A percentile compares a stretch with the other conserved stretches of the same genome.
phyloP scores from a whole-genome alignment of 2,329 filamentous ascomycete genomes.

The Aspergillus ustus region DNA sequence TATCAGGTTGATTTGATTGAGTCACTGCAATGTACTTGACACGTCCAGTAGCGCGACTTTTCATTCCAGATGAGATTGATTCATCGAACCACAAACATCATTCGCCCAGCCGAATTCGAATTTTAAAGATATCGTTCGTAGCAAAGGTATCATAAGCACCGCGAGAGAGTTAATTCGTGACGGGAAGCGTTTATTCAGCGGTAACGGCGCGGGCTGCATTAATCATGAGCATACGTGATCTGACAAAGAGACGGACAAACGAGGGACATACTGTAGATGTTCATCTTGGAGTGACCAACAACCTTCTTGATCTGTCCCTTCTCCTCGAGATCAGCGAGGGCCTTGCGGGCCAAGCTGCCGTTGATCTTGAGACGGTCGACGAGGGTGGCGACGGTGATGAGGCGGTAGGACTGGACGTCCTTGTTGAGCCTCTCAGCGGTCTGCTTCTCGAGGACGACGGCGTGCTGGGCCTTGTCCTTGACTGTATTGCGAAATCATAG shows the following conservation, averaged over 20 bases:
- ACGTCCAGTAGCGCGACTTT: constrained; percentile 35
- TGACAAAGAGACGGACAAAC: background rate
- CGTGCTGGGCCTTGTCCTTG: constrained; percentile 99
- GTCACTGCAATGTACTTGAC: constrained; percentile 38
- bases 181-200: constrained; percentile 47
- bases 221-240: constrained; percentile 15
- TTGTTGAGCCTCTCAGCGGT: constrained; percentile 99
- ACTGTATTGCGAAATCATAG: constrained; percentile 60
- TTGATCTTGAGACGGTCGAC: constrained; percentile 99
- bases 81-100: constrained; percentile 40
- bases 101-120: constrained; percentile 42
- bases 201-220: constrained; percentile 48
- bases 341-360: constrained; percentile 90
- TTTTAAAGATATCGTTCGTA: constrained; percentile 46
- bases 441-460: constrained; percentile 96
- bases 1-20: constrained; percentile 30
- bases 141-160: constrained; percentile 41
- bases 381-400: constrained; percentile 97
- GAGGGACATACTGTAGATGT: constrained; percentile 86
- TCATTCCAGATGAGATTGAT: constrained; percentile 37
- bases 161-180: constrained; percentile 39
- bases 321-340: constrained; percentile 92
- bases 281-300: constrained; percentile 94
- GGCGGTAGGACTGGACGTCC: constrained; percentile 99
- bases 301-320: constrained; percentile 98